phyloP scores from a whole-genome alignment of 495 filamentous ascomycete genomes.

The Aspergillus ellipticus region DNA sequence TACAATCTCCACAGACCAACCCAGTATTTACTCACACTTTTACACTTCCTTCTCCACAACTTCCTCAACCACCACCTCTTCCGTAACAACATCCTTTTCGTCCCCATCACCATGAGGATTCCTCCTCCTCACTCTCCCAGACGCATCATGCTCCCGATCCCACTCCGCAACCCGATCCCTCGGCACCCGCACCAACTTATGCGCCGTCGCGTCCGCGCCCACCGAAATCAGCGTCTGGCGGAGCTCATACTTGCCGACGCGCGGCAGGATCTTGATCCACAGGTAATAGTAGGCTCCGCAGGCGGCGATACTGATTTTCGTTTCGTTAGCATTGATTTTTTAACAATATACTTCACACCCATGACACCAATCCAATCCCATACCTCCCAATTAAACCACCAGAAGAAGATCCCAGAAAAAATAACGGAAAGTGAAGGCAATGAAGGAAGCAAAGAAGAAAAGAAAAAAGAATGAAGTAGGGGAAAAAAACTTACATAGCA shows the following conservation, averaged over 20 bases:
- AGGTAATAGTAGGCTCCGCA: slow-evolving; percentile 55
- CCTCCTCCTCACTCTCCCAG: slow-evolving; percentile 26
- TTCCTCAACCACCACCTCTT: too few species aligned
- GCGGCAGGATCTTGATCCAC: slow-evolving; percentile 53
- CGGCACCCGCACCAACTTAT: slow-evolving; percentile 54
- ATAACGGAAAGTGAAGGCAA: neutral
- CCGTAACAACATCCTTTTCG: too few species aligned
- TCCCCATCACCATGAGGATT: neutral
- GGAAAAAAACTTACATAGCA: slow-evolving; percentile 43
- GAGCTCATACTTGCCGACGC: slow-evolving; percentile 46
- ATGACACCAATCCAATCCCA: too few species aligned
- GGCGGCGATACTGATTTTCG: slow-evolving; percentile 21
- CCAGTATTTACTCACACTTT: too few species aligned
- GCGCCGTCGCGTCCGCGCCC: slow-evolving; percentile 47
- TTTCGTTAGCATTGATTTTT: slow-evolving; percentile 2
- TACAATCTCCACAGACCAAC: too few species aligned
- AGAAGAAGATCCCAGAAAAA: too few species aligned
- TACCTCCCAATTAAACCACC: too few species aligned
- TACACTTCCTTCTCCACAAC: too few species aligned
- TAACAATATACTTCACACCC: too few species aligned
- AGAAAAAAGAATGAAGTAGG: neutral
- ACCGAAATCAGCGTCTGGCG: slow-evolving; percentile 50
- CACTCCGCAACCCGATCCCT: slow-evolving; percentile 43
- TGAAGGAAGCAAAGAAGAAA: neutral
- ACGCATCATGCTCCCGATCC: slow-evolving; percentile 56